phyloP scores from a whole-genome alignment of 305 asterid genomes.

The Striga hermonthica region DNA sequence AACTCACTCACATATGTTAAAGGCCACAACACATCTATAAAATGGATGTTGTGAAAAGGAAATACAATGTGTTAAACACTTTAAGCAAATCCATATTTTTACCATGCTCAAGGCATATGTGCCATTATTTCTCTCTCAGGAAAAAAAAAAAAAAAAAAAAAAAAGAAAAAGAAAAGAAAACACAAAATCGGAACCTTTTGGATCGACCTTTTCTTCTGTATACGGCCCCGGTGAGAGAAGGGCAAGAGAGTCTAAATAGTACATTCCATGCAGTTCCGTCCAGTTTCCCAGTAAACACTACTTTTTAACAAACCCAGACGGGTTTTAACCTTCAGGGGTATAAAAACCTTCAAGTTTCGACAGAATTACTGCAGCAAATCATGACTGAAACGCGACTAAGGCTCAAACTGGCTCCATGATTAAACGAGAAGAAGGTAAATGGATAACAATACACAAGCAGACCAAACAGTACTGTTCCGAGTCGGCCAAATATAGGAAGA shows the following conservation, averaged over 20 bases:
- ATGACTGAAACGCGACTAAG: slow-evolving; percentile 1
- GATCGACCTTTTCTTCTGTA: slow-evolving; percentile 26
- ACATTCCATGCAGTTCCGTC: slow-evolving; percentile 39
- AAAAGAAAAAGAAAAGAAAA: not conserved
- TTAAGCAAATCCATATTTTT: not conserved
- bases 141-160: not conserved
- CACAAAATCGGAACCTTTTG: slow-evolving; percentile 11
- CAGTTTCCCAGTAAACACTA: slow-evolving; percentile 31
- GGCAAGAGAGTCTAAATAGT: slow-evolving; percentile 25
- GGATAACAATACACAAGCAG: slow-evolving; percentile 30
- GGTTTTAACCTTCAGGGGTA: slow-evolving; percentile 24
- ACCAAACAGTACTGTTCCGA: slow-evolving; percentile 32
- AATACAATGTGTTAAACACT: not conserved
- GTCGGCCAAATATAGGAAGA: slow-evolving; percentile 26
- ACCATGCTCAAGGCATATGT: not conserved
- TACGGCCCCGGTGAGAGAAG: slow-evolving; percentile 25
- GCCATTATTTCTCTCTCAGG: not conserved
- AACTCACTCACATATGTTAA: no score
- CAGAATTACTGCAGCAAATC: slow-evolving; percentile 2
- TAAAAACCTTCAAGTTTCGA: slow-evolving; percentile 40
- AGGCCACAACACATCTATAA: no score
- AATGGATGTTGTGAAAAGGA: no score
- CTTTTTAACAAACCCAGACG: slow-evolving; percentile 33
- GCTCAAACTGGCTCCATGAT: slow-evolving; percentile 34
- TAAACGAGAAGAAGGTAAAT: slow-evolving; percentile 32